phyloP scores from a whole-genome alignment of 768 basidiomycete genomes.

The Zangia roseola region DNA sequence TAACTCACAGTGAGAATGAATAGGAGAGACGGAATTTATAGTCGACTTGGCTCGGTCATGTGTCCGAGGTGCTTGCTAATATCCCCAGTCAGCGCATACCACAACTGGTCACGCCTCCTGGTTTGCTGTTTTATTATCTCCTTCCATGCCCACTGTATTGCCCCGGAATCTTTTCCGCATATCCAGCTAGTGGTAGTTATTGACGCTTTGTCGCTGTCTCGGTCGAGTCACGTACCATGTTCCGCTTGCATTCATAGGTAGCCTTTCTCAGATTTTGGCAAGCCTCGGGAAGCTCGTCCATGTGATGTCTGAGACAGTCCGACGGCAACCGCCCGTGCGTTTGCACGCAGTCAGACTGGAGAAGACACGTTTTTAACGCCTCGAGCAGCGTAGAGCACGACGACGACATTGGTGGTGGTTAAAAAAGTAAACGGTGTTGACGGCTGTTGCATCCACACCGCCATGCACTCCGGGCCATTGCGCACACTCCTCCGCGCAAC shows the following conservation, averaged over 20 bases:
- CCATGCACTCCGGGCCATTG: slow-evolving; percentile 27
- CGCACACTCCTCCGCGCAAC: slow-evolving; percentile 45
- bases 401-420: slow-evolving; percentile 52
- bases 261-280: slow-evolving; percentile 79
- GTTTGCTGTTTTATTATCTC: slow-evolving; percentile 13
- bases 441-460: slow-evolving; percentile 9
- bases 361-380: slow-evolving; percentile 80
- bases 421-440: not conserved
- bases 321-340: slow-evolving; percentile 79
- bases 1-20: not conserved
- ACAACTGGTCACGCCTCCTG: not conserved
- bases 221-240: slow-evolving; percentile 57
- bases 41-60: slow-evolving; percentile 6
- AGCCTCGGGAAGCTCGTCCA: slow-evolving; percentile 72
- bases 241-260: slow-evolving; percentile 88
- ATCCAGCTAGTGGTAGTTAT: slow-evolving; percentile 51
- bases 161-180: slow-evolving; percentile 84
- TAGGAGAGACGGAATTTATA: slow-evolving; percentile 13
- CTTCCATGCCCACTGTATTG: slow-evolving; percentile 56
- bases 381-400: slow-evolving; percentile 75
- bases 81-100: slow-evolving; percentile 6
- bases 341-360: slow-evolving; percentile 84
- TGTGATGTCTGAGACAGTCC: slow-evolving; percentile 77
- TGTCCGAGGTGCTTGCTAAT: slow-evolving; percentile 21
- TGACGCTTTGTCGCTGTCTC: not conserved